phyloP scores from a whole-genome alignment of 2,329 filamentous ascomycete genomes.

The Arachnomyces sp. region DNA sequence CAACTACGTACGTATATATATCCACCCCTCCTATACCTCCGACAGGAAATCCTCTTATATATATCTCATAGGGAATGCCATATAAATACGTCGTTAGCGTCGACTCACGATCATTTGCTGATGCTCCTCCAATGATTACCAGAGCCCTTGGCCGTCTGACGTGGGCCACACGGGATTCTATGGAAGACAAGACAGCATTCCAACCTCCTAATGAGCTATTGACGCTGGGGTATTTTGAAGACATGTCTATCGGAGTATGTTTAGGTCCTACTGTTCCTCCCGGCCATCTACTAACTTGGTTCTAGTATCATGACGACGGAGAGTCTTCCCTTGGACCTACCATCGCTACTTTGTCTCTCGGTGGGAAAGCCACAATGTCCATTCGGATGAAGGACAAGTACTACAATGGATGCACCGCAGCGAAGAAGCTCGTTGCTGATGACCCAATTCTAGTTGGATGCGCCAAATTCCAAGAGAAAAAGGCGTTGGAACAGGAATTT shows the following conservation, averaged over 20 bases:
- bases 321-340: slow-evolving; percentile 48
- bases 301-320: slow-evolving; percentile 51
- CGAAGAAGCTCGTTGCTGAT: slow-evolving; percentile 14
- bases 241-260: slow-evolving; percentile 44
- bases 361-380: slow-evolving; percentile 44
- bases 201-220: slow-evolving; percentile 49
- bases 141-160: slow-evolving; percentile 42
- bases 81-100: slow-evolving; percentile 52
- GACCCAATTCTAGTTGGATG: slow-evolving; percentile 29
- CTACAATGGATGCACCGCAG: slow-evolving; percentile 20
- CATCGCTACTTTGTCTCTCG: slow-evolving; percentile 48
- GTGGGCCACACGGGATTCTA: slow-evolving; percentile 42
- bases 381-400: slow-evolving; percentile 49
- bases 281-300: neutral
- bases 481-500: slow-evolving; percentile 16
- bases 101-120: slow-evolving; percentile 34
- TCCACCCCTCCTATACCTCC: neutral
- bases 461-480: slow-evolving; percentile 16
- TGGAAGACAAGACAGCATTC: slow-evolving; percentile 20
- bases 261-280: neutral
- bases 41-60: neutral
- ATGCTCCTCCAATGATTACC: slow-evolving; percentile 35
- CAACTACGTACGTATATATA: slow-evolving; percentile 35
- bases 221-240: slow-evolving; percentile 47
- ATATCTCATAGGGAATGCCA: slow-evolving; percentile 41